These are phyloP conservation scores for Boletus smithii DNA, from an alignment of 1,284 basidiomycete species.

Conservation along the genomic window DNA sequence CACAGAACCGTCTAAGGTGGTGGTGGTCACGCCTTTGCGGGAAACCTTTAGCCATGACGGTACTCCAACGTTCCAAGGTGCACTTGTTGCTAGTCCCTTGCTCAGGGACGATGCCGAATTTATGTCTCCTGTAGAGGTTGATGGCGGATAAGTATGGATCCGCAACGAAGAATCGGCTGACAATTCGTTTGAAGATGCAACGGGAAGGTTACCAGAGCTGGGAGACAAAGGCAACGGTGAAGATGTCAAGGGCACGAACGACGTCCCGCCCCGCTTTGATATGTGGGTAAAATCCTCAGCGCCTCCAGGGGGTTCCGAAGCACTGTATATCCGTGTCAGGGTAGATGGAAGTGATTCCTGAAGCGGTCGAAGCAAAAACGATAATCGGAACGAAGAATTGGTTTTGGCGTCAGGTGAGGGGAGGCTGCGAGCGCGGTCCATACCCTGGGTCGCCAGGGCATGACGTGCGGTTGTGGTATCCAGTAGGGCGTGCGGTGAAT, in stretches of 20 bases:
- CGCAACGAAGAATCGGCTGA: conserved; percentile 24
- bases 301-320: conserved; percentile 37
- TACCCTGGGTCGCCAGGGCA: conserved; percentile 19
- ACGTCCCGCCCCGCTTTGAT: conserved; percentile 48
- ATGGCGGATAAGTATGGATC: conserved; percentile 75
- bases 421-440: conserved; percentile 42
- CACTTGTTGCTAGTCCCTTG: conserved; percentile 28
- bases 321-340: conserved; percentile 31
- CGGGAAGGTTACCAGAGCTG: conserved; percentile 12
- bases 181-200: conserved; percentile 8
- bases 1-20: conserved; percentile 8
- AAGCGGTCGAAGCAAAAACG: conserved; percentile 61
- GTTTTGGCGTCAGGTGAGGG: conserved; percentile 32
- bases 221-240: conserved; percentile 20
- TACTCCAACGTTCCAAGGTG: conserved; percentile 59
- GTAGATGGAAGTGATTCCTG: conserved; percentile 47
- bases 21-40: conserved; percentile 40
- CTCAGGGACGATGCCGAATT: conserved; percentile 24
- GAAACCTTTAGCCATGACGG: conserved; percentile 70
- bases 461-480: conserved; percentile 61
- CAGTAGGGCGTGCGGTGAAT: conserved; percentile 47
- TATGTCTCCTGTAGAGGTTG: conserved; percentile 46
- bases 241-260: conserved; percentile 61
- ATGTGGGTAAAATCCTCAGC: conserved; percentile 70
- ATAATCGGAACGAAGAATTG: conserved; percentile 52